A percentile compares a stretch with the other conserved stretches of the same genome.
Evolutionary conservation across 768 basidiomycete species (phyloP).

Genomic region (Podaxis pistillaris): DNA sequence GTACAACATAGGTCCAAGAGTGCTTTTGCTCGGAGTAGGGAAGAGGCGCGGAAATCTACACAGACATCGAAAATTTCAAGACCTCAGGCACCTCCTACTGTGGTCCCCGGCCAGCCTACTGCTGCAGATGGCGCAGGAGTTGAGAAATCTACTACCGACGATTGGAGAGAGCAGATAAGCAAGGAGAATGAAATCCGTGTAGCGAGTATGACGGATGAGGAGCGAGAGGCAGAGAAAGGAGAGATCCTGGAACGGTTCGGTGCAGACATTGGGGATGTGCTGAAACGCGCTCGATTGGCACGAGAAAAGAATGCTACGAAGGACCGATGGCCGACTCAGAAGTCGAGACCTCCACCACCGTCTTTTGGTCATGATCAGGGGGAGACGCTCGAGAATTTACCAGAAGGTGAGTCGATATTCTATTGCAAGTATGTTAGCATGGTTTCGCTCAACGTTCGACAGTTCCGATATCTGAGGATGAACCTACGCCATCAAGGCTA

Average conservation of each 20-base stretch:
- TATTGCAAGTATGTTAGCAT: not conserved
- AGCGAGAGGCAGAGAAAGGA: slow-evolving; percentile 61
- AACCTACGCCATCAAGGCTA: slow-evolving; percentile 6
- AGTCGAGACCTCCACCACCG: not conserved
- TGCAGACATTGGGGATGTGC: slow-evolving; percentile 55
- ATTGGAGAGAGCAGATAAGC: slow-evolving; percentile 58
- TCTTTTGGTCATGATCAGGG: not conserved
- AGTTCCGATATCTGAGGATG: slow-evolving; percentile 21
- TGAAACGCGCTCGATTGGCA: slow-evolving; percentile 55
- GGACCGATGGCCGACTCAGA: not conserved
- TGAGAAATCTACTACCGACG: slow-evolving; percentile 21
- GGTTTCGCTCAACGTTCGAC: not conserved
- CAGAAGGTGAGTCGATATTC: slow-evolving; percentile 16
- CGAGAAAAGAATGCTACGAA: slow-evolving; percentile 28
- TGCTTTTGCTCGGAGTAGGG: slow-evolving; percentile 53
- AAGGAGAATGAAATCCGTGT: slow-evolving; percentile 66
- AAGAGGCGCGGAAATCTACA: slow-evolving; percentile 29
- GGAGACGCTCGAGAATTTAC: slow-evolving; percentile 8
- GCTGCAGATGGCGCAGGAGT: not conserved
- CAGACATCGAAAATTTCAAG: slow-evolving; percentile 23
- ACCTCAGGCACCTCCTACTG: slow-evolving; percentile 24
- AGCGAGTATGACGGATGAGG: slow-evolving; percentile 66
- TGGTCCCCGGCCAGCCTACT: slow-evolving; percentile 12
- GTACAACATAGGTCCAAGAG: slow-evolving; percentile 67
- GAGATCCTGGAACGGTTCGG: slow-evolving; percentile 77